Base-by-base conservation (phyloP, 1,139 yeast species). In the Eremothecium gossypii region DNA sequence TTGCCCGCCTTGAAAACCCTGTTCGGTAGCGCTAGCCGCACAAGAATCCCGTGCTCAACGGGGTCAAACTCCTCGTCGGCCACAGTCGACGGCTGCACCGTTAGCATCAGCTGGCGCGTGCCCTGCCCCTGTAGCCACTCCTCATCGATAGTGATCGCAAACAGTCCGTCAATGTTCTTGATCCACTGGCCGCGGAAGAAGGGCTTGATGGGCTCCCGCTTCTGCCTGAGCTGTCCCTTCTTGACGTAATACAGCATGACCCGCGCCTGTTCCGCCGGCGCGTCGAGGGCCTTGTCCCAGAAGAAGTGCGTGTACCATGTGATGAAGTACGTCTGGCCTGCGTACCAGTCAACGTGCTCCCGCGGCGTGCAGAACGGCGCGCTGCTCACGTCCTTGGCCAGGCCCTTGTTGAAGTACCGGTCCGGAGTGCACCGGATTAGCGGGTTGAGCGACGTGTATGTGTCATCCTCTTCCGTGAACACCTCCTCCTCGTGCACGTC, bases 401-500 rank as follows among this genome's bases (percentile, higher is more conserved):
- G 45, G 8, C 91, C 91, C 60, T 78, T 83, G 52, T 72, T 73
- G 55, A 69, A 70, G 58, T 83, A 86, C 38, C 72, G 63, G 41
- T 81, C 82, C 1, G 96, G 96, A 2, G 89, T 83, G 64, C 96
- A 86, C 63, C 96, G 72, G 54, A 84, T 74, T 43, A 86, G 62
- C 0, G 96, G 96, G 54, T 79, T 83, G 57, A 86, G 69, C 17
- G 71, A 65, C 35, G 76, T 79, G 54, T 83, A 81, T 1, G 83
- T 74, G 12, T 72, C 69, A 60, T 83, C 93, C 58, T 84, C 94
- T 3, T 76, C 79, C 14, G 73, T 57, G 54, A 63, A 70, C 36
- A 64, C 55, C 35, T 74, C 77, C 49, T 83, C 85, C 43, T 68
- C 72, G 53, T 71, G 73, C 0, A 64, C 57, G 32, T 77, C 81